These are phyloP conservation scores for Solanum infundibuliforme DNA, from an alignment of 257 asterid species.

Conservation along the genomic window DNA sequence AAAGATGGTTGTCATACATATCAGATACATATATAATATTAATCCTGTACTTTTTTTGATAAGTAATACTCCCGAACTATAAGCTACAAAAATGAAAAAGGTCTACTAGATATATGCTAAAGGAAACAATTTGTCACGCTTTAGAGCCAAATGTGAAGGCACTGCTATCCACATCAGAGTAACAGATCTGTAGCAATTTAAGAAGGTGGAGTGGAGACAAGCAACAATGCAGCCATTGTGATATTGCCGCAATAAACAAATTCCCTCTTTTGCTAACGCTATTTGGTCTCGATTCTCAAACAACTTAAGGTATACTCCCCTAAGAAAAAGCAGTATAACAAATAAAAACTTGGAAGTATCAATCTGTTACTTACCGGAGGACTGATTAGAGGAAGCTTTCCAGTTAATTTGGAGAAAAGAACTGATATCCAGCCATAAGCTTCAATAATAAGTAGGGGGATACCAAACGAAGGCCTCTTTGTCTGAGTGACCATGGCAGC, in stretches of 20 bases:
- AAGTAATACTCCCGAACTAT: not conserved
- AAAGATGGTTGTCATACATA: not conserved
- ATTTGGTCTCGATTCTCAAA: not conserved
- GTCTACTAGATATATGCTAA: not conserved
- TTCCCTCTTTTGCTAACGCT: not conserved
- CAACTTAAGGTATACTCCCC: not conserved
- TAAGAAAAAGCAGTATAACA: not conserved
- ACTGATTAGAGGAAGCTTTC: constrained; percentile 81
- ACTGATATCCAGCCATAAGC: constrained; percentile 59
- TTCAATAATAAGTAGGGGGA: constrained; percentile 48
- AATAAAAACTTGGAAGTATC: not conserved
- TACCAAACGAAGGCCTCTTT: constrained; percentile 46
- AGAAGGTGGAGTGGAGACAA: not conserved
- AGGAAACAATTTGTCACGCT: not conserved
- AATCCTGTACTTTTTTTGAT: not conserved
- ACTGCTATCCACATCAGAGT: not conserved
- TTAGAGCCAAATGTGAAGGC: not conserved
- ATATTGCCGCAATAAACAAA: not conserved
- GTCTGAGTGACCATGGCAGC: constrained; percentile 69
- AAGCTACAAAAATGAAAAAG: not conserved
- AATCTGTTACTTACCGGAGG: constrained; percentile 60
- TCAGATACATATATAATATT: not conserved
- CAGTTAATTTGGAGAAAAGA: constrained; percentile 56
- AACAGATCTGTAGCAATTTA: not conserved
- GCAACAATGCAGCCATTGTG: not conserved